Conservation (phyloP, 75 land plant species). For the Pinus tabuliformis region DNA sequence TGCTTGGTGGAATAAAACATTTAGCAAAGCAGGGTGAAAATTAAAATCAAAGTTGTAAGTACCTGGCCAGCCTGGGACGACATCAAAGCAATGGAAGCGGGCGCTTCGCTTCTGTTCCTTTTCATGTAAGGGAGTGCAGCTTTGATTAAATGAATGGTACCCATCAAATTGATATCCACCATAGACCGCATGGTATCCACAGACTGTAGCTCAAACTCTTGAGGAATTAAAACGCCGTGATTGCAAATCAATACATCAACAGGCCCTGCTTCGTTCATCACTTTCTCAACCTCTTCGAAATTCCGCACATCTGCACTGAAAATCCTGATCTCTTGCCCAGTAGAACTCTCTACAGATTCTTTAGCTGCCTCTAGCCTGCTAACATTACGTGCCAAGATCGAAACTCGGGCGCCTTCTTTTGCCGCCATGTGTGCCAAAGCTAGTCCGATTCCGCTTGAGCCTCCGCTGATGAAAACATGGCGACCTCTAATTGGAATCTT, state of each 20-base stretch:
- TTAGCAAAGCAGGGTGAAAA: too few species aligned
- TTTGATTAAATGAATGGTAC: constrained; percentile 77
- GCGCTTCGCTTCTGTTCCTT: constrained; percentile 11
- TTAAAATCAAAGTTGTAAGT: background rate
- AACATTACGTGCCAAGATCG: constrained; percentile 60
- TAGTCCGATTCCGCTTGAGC: constrained; percentile 78
- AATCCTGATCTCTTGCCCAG: background rate
- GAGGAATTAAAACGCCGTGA: constrained; percentile 75
- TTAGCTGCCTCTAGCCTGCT: constrained; percentile 51
- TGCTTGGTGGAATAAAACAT: too few species aligned
- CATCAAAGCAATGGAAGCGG: constrained; percentile 67
- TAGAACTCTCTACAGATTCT: background rate
- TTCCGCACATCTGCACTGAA: constrained; percentile 71
- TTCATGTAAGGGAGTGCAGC: constrained; percentile 84
- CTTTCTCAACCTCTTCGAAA: constrained; percentile 32
- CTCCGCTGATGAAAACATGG: constrained; percentile 72
- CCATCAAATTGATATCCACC: constrained; percentile 63
- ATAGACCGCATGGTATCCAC: constrained; percentile 55
- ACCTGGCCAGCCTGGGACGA: constrained; percentile 95
- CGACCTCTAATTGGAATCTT: constrained; percentile 42
- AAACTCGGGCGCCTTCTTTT: constrained; percentile 59
- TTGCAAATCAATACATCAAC: constrained; percentile 77
- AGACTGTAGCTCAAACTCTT: constrained; percentile 49
- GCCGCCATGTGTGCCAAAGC: constrained; percentile 62
- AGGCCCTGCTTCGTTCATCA: constrained; percentile 47